Conservation (phyloP, 2,329 filamentous ascomycete species). For the Aspergillus fumigatus region DNA sequence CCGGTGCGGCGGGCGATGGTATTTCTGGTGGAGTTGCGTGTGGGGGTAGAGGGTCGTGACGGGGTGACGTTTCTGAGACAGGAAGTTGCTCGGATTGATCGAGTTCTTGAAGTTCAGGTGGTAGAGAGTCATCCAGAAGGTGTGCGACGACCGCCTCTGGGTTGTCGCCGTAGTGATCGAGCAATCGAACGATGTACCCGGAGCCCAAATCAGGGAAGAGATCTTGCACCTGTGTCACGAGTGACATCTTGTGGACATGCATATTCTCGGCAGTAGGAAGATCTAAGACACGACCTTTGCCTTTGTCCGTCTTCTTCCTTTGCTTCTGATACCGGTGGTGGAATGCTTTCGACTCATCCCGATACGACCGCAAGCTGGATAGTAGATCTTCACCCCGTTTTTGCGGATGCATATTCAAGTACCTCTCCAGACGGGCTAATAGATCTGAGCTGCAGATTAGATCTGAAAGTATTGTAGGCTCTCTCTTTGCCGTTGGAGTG, state of each 20-base stretch:
- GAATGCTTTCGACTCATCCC: conserved; percentile 33
- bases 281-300: conserved; percentile 34
- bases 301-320: conserved; percentile 35
- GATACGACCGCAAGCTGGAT: conserved; percentile 36
- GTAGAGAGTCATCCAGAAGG: conserved; percentile 72
- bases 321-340: conserved; percentile 41
- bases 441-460: conserved; percentile 77
- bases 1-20: conserved; percentile 27
- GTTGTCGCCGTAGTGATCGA: conserved; percentile 74
- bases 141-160: conserved; percentile 76
- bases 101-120: conserved; percentile 59
- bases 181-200: conserved; percentile 71
- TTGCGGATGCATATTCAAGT: conserved; percentile 30
- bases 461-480: conserved; percentile 68
- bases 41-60: conserved; percentile 54
- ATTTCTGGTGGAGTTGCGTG: conserved; percentile 36
- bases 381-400: conserved; percentile 41
- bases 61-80: conserved; percentile 44
- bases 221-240: conserved; percentile 87
- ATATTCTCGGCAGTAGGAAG: conserved; percentile 44
- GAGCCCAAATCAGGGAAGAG: conserved; percentile 84
- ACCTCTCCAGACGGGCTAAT: conserved; percentile 44
- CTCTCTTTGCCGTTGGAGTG: conserved; percentile 34
- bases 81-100: conserved; percentile 58
- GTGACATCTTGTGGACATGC: conserved; percentile 76